Conservation (phyloP, 306 rosid genomes). For the Quercus glauca region DNA sequence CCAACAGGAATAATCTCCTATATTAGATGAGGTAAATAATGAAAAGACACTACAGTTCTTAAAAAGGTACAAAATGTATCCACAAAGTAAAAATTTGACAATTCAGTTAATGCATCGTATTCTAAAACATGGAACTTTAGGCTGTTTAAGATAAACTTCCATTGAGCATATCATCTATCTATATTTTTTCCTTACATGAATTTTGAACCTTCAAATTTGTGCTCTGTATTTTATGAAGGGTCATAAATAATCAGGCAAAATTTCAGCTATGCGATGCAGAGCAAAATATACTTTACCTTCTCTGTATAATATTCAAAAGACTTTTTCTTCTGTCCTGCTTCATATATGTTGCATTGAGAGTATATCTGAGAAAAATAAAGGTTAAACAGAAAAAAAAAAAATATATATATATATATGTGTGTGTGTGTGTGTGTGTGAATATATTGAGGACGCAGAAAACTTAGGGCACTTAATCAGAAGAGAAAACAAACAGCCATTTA, state of each 20-base stretch:
- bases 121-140: not conserved
- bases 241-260: not conserved
- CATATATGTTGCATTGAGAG: conserved; percentile 75
- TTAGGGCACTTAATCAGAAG: not conserved
- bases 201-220: not conserved
- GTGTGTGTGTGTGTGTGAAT: too few species aligned
- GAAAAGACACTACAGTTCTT: conserved; percentile 9
- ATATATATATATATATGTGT: too few species aligned
- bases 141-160: not conserved
- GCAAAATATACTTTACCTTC: conserved; percentile 49
- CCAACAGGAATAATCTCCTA: not conserved
- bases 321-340: conserved; percentile 72
- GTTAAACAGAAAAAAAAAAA: not conserved
- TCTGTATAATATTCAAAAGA: conserved; percentile 67
- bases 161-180: not conserved
- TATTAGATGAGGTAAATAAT: not conserved
- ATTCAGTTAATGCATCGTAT: not conserved
- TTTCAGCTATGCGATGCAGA: not conserved
- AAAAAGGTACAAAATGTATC: not conserved
- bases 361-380: conserved; percentile 47
- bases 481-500: conserved; percentile 1
- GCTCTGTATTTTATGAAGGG: not conserved
- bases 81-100: not conserved
- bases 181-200: too few species aligned
- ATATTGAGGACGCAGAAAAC: not conserved